A percentile compares a stretch with the other conserved stretches of the same genome.
phyloP scores from a whole-genome alignment of 2,329 filamentous ascomycete genomes.

The Gnomoniopsis smithogilvyi region DNA sequence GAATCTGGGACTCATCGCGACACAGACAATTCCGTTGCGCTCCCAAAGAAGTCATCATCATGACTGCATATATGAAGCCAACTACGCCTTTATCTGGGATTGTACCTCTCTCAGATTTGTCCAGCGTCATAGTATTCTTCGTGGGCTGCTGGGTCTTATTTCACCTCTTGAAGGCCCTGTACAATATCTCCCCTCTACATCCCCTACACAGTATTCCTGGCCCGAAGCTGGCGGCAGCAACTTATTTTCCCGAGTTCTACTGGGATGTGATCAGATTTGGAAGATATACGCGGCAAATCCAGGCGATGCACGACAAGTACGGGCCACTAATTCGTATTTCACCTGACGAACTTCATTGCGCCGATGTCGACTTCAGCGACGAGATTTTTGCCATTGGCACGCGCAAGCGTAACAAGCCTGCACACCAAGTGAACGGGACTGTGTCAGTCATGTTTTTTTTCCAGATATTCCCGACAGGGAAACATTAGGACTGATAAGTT shows the following conservation, averaged over 20 bases:
- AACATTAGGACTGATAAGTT: not conserved
- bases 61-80: not conserved
- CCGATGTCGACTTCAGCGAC: conserved; percentile 27
- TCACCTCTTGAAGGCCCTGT: not conserved
- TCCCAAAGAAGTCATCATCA: not conserved
- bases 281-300: conserved; percentile 27
- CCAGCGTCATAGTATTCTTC: not conserved
- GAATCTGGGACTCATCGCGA: not conserved
- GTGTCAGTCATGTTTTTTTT: not conserved
- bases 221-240: conserved; percentile 29
- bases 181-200: conserved; percentile 9
- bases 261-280: conserved; percentile 27
- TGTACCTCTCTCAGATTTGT: not conserved
- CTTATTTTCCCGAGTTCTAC: conserved; percentile 30
- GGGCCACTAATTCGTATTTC: conserved; percentile 33
- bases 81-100: not conserved
- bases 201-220: conserved; percentile 27
- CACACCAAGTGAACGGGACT: conserved; percentile 11
- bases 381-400: conserved; percentile 21
- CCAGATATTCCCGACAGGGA: not conserved
- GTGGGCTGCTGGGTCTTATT: not conserved
- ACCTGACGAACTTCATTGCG: conserved; percentile 30
- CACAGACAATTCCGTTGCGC: not conserved
- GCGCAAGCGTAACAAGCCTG: conserved; percentile 19
- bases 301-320: conserved; percentile 32